Conservation (phyloP, 2,329 filamentous ascomycete species). For the Colletotrichum lentis region DNA sequence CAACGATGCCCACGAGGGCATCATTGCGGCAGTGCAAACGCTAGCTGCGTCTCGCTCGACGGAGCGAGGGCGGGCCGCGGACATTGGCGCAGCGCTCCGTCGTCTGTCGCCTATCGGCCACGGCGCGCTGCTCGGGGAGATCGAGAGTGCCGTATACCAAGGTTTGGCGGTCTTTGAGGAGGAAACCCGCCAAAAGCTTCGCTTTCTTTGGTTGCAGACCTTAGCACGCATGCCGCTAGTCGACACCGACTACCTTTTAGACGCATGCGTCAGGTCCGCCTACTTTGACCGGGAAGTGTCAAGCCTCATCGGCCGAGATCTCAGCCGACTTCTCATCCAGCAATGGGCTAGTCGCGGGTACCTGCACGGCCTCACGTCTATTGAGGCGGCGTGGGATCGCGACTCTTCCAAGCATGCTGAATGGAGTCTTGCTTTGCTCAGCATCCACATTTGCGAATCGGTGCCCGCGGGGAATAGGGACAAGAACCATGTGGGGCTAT, state of each 20-base stretch:
- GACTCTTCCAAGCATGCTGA: background rate
- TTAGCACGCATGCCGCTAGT: constrained; percentile 39
- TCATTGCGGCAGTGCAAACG: constrained; percentile 31
- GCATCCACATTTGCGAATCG: constrained; percentile 2
- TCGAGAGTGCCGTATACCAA: constrained; percentile 19
- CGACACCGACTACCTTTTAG: constrained; percentile 34
- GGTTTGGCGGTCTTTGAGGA: constrained; percentile 13
- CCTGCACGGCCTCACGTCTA: background rate
- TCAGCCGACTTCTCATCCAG: constrained; percentile 38
- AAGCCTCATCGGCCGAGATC: constrained; percentile 29
- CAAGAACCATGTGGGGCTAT: background rate
- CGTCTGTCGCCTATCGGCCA: constrained; percentile 14
- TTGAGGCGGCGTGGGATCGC: constrained; percentile 2
- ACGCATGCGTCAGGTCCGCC: constrained; percentile 32
- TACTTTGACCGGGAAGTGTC: constrained; percentile 22
- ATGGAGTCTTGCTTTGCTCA: constrained; percentile 23
- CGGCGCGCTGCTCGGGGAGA: constrained; percentile 13
- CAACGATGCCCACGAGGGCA: constrained; percentile 20
- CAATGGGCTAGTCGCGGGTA: constrained; percentile 40
- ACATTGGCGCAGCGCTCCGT: constrained; percentile 29
- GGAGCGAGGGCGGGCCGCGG: constrained; percentile 26
- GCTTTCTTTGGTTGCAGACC: constrained; percentile 37
- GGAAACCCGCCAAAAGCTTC: constrained; percentile 9
- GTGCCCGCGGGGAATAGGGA: background rate
- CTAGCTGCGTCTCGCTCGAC: constrained; percentile 13